Base-by-base conservation (phyloP, 371 early-diverging fungal genomes). In the Mortierella sp. region DNA sequence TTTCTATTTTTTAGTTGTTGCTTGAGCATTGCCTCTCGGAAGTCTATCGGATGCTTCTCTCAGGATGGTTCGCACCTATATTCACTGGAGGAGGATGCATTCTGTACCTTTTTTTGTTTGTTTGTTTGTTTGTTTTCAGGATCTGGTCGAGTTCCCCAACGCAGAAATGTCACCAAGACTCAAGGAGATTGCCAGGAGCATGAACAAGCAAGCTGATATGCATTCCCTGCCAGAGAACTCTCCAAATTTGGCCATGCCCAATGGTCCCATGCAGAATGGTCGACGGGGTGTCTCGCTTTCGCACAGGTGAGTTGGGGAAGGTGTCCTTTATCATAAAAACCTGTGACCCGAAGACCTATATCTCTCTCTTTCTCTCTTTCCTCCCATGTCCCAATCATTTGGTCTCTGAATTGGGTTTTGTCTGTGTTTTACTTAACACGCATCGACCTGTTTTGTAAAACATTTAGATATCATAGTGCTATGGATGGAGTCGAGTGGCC, bases 71-170 rank as follows among this genome's bases (percentile, higher is more conserved):
- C 55, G 45, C 21, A 53, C 12, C 47, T 19, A 15, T 45, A 51
- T 46, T 50, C 44, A 25, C 16, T 30, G 29, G 37, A 7, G 7
- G 15, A 7, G 19, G 51, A 50, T 50, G 46, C 53, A 16, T 55
- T 28, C 37, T 60, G 56, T 59, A 28, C 23, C 21, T 29, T 23
- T 60, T 4, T 26, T 6, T 19, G 28, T 16, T 48, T 15, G 16
- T n/a, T 60, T 48, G 50, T 28, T 62, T 70, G 1, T 37, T 44
- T 21, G 23, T 50, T 21, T 83, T 59, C 69, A 89, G 85, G 96
- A 95, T 16, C 82, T 95, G 37, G 83, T 90, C 37, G 88, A 92
- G 61, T 87, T 95, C 57, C 89, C 92, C n/a, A 80, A 72, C 66
- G 89, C 91, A 4, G 88, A 88, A 53, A 82, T 91, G 58, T 82